Percentiles rank a stretch among this genome's conserved stretches.
Evolutionary conservation across 345 rosid species (phyloP).

Genomic region (Eutrema yunnanense): DNA sequence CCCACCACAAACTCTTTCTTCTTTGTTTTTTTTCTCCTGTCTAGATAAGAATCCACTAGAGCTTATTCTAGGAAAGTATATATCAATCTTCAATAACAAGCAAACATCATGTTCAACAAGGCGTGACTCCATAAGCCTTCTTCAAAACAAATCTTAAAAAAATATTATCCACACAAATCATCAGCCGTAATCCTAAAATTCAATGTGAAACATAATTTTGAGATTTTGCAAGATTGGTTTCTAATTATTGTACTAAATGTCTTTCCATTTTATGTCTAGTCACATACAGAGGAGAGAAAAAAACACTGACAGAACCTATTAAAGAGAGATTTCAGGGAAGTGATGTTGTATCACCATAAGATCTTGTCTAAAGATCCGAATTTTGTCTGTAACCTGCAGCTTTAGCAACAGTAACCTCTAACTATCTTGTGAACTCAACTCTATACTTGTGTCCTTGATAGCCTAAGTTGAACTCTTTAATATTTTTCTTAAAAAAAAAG

Average conservation of each 20-base stretch:
- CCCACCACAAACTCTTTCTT: constrained; percentile 11
- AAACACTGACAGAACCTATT: constrained; percentile 24
- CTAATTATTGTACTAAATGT: neutral
- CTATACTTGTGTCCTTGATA: constrained; percentile 13
- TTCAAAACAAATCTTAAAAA: neutral
- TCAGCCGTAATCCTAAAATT: constrained; percentile 7
- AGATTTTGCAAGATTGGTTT: neutral
- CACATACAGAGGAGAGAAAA: neutral
- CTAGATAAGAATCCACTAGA: constrained; percentile 23
- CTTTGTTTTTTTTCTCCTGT: neutral
- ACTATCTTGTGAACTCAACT: neutral
- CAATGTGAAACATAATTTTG: neutral
- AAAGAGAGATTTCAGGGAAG: constrained; percentile 26
- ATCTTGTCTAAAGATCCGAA: constrained; percentile 24
- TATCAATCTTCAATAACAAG: constrained; percentile 32
- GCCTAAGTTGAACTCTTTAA: neutral
- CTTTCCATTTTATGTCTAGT: constrained; percentile 12
- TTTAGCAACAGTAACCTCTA: constrained; percentile 20
- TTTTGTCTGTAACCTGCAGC: constrained; percentile 21
- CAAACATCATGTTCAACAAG: constrained; percentile 27
- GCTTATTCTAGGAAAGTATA: constrained; percentile 16
- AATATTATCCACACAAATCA: constrained; percentile 2
- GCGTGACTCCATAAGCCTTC: constrained; percentile 25
- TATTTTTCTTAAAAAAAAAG: neutral
- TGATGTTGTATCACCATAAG: constrained; percentile 21